A percentile compares a stretch with the other conserved stretches of the same genome.
phyloP scores from a whole-genome alignment of 768 basidiomycete species.

The Nevesoporus exiguus region DNA sequence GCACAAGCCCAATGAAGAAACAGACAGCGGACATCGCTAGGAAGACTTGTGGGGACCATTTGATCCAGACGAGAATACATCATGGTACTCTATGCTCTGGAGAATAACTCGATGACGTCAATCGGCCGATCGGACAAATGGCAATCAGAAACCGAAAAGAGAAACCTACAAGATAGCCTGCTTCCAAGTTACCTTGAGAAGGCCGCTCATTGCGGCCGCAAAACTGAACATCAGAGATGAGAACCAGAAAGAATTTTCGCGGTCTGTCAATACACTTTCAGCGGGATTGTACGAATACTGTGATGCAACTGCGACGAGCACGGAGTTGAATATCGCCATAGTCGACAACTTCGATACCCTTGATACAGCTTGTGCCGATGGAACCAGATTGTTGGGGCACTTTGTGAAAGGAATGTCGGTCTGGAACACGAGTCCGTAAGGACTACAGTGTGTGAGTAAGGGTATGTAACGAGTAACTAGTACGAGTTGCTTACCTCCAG shows the following conservation, averaged over 20 bases:
- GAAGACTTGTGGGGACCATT: conserved; percentile 77
- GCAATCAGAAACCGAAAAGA: conserved; percentile 6
- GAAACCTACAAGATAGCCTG: conserved; percentile 52
- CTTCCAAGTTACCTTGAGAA: conserved; percentile 53
- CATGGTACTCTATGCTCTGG: conserved; percentile 54
- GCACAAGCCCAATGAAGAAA: conserved; percentile 76
- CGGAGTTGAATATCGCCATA: conserved; percentile 54
- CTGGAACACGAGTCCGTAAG: no score
- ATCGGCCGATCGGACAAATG: conserved; percentile 10
- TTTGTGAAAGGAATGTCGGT: no score
- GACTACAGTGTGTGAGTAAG: no score
- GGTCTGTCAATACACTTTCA: conserved; percentile 35
- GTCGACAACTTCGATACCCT: conserved; percentile 49
- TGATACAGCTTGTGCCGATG: conserved; percentile 48
- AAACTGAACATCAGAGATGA: conserved; percentile 53
- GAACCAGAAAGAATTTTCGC: conserved; percentile 54
- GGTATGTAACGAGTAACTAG: no score
- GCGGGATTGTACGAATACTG: conserved; percentile 43
- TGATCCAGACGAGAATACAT: conserved; percentile 79
- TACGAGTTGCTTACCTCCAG: no score
- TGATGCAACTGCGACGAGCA: conserved; percentile 48
- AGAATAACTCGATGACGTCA: conserved; percentile 40
- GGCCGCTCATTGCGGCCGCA: conserved; percentile 50
- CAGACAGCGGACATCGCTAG: conserved; percentile 80
- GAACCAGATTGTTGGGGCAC: conserved; percentile 53